Conservation (phyloP, 2,329 filamentous ascomycete species). For the Tothia fuscella region DNA sequence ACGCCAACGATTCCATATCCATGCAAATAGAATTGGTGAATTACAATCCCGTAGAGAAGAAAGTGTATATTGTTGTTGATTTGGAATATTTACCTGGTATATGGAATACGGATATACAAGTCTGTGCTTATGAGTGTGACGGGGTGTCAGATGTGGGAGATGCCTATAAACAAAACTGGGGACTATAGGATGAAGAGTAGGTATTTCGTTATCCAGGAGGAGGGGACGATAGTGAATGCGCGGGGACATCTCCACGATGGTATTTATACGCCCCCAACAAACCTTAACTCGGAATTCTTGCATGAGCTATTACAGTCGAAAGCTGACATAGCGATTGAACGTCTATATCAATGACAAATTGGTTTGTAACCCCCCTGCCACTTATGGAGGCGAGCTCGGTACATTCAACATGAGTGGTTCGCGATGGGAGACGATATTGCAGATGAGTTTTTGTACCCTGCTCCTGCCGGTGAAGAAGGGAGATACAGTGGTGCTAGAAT, state of each 20-base stretch:
- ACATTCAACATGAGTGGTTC: neutral
- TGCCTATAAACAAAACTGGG: no score
- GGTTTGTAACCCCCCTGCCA: neutral
- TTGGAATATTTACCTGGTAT: neutral
- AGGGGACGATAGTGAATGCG: neutral
- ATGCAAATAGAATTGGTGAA: slow-evolving; percentile 6
- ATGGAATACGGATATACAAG: no score
- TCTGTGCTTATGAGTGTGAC: no score
- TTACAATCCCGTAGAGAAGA: neutral
- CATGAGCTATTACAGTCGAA: neutral
- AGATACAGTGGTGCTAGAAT: neutral
- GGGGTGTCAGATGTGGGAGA: no score
- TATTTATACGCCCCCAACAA: no score
- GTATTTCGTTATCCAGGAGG: no score
- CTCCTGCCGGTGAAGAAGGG: slow-evolving; percentile 2
- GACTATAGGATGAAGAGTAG: no score
- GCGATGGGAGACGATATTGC: neutral
- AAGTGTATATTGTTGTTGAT: neutral
- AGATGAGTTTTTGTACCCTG: slow-evolving; percentile 5
- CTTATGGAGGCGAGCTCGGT: neutral
- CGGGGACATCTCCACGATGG: neutral
- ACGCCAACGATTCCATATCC: no score
- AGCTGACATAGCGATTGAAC: neutral
- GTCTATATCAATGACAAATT: slow-evolving; percentile 1
- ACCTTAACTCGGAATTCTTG: no score